phyloP scores from a whole-genome alignment of 805 yeast genomes.

The Tetrapisispora arboricola region DNA sequence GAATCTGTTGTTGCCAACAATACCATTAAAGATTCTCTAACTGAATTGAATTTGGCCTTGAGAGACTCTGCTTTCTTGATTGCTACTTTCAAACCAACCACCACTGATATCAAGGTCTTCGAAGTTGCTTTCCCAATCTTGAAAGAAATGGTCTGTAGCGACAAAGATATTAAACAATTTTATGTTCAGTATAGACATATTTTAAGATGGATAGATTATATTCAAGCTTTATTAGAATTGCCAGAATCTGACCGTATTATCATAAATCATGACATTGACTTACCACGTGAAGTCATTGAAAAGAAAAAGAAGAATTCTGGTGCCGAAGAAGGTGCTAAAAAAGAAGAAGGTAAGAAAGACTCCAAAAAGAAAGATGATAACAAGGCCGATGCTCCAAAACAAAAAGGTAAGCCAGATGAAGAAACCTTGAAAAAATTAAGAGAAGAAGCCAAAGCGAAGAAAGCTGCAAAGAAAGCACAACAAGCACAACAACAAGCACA shows the following conservation, averaged over 20 bases:
- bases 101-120: conserved; percentile 64
- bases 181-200: conserved; percentile 67
- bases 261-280: conserved; percentile 49
- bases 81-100: conserved; percentile 50
- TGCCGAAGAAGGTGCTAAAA: conserved; percentile 12
- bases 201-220: conserved; percentile 83
- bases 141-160: conserved; percentile 41
- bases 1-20: conserved; percentile 48
- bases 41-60: conserved; percentile 59
- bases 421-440: conserved; percentile 37
- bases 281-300: conserved; percentile 67
- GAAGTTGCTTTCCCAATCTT: conserved; percentile 55
- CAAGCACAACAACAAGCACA: conserved; percentile 40
- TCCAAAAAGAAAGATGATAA: conserved; percentile 11
- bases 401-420: conserved; percentile 39
- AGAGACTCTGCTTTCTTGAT: conserved; percentile 61
- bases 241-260: conserved; percentile 47
- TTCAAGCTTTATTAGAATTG: conserved; percentile 57
- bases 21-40: conserved; percentile 43
- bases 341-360: conserved; percentile 14
- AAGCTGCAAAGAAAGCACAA: conserved; percentile 47
- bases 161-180: conserved; percentile 35
- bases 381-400: conserved; percentile 23
- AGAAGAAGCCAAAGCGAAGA: conserved; percentile 51
- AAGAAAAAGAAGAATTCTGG: conserved; percentile 43